Evolutionary conservation across 176 grass and related monocot species (phyloP), one percentile per base, ranked within the genome.

Genomic region (Triticum turgidum): DNA sequence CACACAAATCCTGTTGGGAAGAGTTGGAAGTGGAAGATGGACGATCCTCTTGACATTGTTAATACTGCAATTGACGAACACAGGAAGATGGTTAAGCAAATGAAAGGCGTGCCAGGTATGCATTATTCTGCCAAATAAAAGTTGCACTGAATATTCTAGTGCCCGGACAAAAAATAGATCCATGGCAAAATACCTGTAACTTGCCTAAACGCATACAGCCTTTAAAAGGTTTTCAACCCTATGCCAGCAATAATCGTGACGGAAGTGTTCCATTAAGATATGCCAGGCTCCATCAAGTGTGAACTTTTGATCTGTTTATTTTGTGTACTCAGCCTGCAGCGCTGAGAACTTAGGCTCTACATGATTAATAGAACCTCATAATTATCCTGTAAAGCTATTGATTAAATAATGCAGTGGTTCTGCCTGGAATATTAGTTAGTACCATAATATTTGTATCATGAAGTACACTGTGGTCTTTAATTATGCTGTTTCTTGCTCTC

Each of bases 1-100:
- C 97, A 98, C 79, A 94, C 97, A 78, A 98, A 98, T 92, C 97
- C 94, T 82, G 97, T 98, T 80, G 97, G 90, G 52, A 98, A 96
- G 90, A 98, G 88, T 79, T 98, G 97, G 97, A 90, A 84, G 66
- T 98, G 97, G 94, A 96, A 98, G 77, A 98, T 98, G 94, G 94
- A 98, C 49, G 82, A 96, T 91, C 94, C 97, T 69, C 84, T 98
- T 20, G 94, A 94, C 35, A 96, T 96, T 77, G 94, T 98, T 27
- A 88, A 96, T 89, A 78, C 71, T 81, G 94, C 92, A 73, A 88
- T 98, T 77, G 94, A 91, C 27, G 91, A 96, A 80, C 97, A 98
- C 67, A 94, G 79, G 72, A 98, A 98, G 82, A 98, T 98, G 97
- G 89, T 98, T 85, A 98, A 94, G 85, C 97, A 98, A 74, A 98